Percentiles rank a stretch among this genome's conserved stretches.
Evolutionary conservation across 805 yeast species (phyloP).

Genomic region (Ogataea degrootiae): DNA sequence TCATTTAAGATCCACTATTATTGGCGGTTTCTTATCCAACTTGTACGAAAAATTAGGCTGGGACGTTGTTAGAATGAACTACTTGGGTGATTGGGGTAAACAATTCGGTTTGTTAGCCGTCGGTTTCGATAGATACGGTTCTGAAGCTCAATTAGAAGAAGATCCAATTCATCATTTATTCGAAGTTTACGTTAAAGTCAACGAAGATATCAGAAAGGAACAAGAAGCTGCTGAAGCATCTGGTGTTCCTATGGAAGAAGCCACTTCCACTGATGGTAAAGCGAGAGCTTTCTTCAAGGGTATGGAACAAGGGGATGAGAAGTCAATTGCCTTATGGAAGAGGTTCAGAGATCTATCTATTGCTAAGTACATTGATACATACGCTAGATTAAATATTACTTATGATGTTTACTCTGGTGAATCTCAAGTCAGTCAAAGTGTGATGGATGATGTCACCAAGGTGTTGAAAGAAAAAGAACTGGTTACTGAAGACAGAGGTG

Average conservation of each 20-base stretch:
- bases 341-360: conserved; percentile 90
- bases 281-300: conserved; percentile 84
- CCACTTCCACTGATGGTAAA: conserved; percentile 60
- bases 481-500: conserved; percentile 86
- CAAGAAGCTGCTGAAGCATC: conserved; percentile 48
- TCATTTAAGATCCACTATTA: conserved; percentile 94
- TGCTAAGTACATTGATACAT: conserved; percentile 78
- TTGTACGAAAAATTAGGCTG: conserved; percentile 88
- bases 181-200: conserved; percentile 86
- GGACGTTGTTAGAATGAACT: conserved; percentile 89
- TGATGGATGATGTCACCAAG: conserved; percentile 62
- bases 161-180: conserved; percentile 95
- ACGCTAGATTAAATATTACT: conserved; percentile 84
- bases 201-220: conserved; percentile 67
- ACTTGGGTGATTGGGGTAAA: conserved; percentile 99
- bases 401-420: conserved; percentile 94
- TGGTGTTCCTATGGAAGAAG: conserved; percentile 44
- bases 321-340: conserved; percentile 73
- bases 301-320: conserved; percentile 92
- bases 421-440: conserved; percentile 78
- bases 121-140: conserved; percentile 84
- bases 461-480: conserved; percentile 63
- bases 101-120: conserved; percentile 96
- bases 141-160: conserved; percentile 57
- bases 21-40: conserved; percentile 92